Evolutionary conservation across 2,329 filamentous ascomycete genomes (phyloP), one percentile per base, ranked within the genome.

Genomic region (Shiraia sp.): DNA sequence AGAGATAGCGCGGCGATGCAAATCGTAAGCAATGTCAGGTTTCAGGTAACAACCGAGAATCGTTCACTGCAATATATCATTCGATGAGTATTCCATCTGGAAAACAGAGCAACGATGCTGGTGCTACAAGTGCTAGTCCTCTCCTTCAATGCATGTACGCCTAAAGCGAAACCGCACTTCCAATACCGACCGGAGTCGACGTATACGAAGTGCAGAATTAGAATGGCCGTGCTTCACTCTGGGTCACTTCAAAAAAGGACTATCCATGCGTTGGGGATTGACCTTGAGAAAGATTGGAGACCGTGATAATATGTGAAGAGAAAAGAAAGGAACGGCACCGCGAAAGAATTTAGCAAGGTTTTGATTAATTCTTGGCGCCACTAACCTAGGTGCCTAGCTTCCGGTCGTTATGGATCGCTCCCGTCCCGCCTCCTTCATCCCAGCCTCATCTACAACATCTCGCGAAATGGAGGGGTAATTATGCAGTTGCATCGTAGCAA

Each of bases 161-260:
- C 61, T 66, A 68, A 69, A 69, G 66, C 66, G 66, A 69, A 69
- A 59, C 66, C 60, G 53, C 51, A 62, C 58, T 58, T 59, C 65
- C 62, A 49, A 68, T 55, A 63, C 51, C 55, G 52, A 61, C 63
- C 49, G 34, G 53, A 55, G 61, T 60, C 63, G 57, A 61, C 63
- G 63, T 47, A 55, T 45, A 38, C 52, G 54, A 68, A 51, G 59
- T 58, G 61, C 62, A 68, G 66, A 60, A 69, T 69, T 69, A 69
- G 65, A 69, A 68, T 53, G 60, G 66, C 64, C 59, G 43, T 61
- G 57, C 57, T 37, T 68, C 58, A 29, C 34, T 69, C 64, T 69
- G 45, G 66, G 66, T 68, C 57, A 60, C 48, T 56, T 53, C 55
- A 50, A 49, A 59, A 61, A 53, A 56, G 53, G 57, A 46, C 44